Conservation (phyloP, 2,329 filamentous ascomycete species). For the Pezicula radicicola region DNA sequence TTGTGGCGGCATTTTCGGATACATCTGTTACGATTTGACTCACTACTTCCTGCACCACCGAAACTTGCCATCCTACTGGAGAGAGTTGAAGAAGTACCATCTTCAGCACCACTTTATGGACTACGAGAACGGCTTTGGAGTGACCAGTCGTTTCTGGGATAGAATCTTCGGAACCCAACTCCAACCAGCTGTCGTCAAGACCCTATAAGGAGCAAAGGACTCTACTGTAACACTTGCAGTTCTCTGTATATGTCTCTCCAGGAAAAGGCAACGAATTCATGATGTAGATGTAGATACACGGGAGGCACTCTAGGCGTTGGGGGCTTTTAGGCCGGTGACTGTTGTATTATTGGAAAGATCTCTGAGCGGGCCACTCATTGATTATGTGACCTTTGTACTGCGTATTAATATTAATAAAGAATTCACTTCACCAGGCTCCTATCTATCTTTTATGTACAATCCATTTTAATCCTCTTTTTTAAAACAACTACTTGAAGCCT, state of each 20-base stretch:
- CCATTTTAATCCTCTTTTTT: neutral
- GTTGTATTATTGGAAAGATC: constrained; percentile 3
- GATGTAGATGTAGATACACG: constrained; percentile 11
- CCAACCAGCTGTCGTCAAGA: constrained; percentile 25
- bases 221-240: neutral
- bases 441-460: neutral
- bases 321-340: constrained; percentile 2
- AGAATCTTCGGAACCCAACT: constrained; percentile 87
- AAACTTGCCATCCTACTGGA: constrained; percentile 87
- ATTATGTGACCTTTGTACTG: constrained; percentile 2
- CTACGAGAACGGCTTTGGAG: constrained; percentile 95
- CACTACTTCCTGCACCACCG: constrained; percentile 98
- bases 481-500: too few species aligned
- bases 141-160: constrained; percentile 97
- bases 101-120: constrained; percentile 97
- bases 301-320: constrained; percentile 6
- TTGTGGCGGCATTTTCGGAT: constrained; percentile 91
- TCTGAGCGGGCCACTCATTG: constrained; percentile 14
- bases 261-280: constrained; percentile 16
- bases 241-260: constrained; percentile 6
- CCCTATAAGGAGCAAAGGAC: neutral
- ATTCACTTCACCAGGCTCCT: neutral
- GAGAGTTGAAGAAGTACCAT: constrained; percentile 94
- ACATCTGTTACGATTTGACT: constrained; percentile 93
- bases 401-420: constrained; percentile 16